Evolutionary conservation across 345 rosid genomes (phyloP).

Genomic region (Aquilaria sinensis): DNA sequence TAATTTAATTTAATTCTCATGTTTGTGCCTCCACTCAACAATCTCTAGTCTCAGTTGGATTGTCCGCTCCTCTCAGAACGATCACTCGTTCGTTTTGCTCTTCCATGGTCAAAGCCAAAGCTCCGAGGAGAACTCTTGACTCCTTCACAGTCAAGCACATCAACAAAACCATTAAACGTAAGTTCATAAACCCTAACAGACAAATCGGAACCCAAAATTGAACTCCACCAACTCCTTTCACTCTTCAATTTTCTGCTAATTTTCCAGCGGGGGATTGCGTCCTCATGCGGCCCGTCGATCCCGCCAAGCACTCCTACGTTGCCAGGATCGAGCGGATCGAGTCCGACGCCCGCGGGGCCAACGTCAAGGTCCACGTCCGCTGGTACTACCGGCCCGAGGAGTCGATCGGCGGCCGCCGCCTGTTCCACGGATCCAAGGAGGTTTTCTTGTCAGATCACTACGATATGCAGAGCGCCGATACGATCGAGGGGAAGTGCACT

Average conservation of each 20-base stretch:
- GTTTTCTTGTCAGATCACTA: constrained; percentile 87
- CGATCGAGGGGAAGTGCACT: constrained; percentile 87
- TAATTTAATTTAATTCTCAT: neutral
- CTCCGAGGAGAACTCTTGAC: constrained; percentile 62
- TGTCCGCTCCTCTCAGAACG: constrained; percentile 5
- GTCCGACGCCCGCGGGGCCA: constrained; percentile 66
- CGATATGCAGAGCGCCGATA: constrained; percentile 84
- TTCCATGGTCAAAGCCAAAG: constrained; percentile 83
- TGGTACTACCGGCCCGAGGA: constrained; percentile 99
- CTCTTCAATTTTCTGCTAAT: neutral
- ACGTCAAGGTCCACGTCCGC: constrained; percentile 72
- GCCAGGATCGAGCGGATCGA: constrained; percentile 89
- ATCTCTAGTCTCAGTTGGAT: constrained; percentile 17
- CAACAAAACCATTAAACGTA: constrained; percentile 75
- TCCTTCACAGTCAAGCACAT: constrained; percentile 67
- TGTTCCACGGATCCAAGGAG: constrained; percentile 95
- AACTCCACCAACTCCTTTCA: neutral
- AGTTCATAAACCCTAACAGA: constrained; percentile 3
- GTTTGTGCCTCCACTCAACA: constrained; percentile 1
- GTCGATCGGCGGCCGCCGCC: constrained; percentile 89
- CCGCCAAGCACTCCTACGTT: constrained; percentile 79
- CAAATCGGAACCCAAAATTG: neutral
- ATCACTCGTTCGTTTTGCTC: neutral
- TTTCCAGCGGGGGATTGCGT: constrained; percentile 83
- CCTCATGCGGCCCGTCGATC: constrained; percentile 86